Conservation (phyloP, 192 early-diverging fungal genomes). For the Coemansia sp. region DNA sequence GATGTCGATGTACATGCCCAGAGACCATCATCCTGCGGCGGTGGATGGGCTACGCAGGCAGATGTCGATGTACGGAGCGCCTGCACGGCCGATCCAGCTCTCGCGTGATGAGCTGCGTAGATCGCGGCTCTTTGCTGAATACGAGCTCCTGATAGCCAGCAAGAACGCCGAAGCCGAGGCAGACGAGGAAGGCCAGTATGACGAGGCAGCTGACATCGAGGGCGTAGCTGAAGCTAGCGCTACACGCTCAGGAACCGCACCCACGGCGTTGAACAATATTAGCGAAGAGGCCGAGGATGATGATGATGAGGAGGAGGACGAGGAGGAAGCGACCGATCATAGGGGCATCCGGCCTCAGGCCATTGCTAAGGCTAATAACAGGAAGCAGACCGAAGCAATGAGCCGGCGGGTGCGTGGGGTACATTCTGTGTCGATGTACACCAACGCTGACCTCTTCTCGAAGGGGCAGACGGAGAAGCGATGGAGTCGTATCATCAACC, state of each 20-base stretch:
- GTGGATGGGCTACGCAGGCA: conserved; percentile 15
- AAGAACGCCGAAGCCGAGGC: conserved; percentile 29
- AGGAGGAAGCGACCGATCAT: neutral
- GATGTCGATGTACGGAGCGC: conserved; percentile 40
- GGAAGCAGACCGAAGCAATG: neutral
- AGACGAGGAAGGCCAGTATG: conserved; percentile 8
- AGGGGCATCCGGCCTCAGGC: neutral
- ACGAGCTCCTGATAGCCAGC: conserved; percentile 39
- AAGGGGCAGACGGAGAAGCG: conserved; percentile 40
- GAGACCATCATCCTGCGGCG: conserved; percentile 8
- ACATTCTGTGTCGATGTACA: conserved; percentile 24
- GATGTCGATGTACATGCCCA: conserved; percentile 30
- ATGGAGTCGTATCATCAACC: conserved; percentile 46
- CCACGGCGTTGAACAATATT: neutral
- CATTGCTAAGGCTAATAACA: neutral
- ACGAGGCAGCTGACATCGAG: neutral
- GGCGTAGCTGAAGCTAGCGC: neutral
- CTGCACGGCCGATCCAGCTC: conserved; percentile 27
- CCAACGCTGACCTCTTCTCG: conserved; percentile 25
- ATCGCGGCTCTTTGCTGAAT: conserved; percentile 48
- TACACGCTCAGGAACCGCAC: neutral
- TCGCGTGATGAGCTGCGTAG: conserved; percentile 49
- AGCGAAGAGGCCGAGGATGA: neutral
- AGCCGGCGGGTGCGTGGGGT: conserved; percentile 5
- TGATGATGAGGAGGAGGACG: conserved; percentile 2